Base-by-base conservation (phyloP, 768 basidiomycete genomes). In the Pisolithus marmoratus region DNA sequence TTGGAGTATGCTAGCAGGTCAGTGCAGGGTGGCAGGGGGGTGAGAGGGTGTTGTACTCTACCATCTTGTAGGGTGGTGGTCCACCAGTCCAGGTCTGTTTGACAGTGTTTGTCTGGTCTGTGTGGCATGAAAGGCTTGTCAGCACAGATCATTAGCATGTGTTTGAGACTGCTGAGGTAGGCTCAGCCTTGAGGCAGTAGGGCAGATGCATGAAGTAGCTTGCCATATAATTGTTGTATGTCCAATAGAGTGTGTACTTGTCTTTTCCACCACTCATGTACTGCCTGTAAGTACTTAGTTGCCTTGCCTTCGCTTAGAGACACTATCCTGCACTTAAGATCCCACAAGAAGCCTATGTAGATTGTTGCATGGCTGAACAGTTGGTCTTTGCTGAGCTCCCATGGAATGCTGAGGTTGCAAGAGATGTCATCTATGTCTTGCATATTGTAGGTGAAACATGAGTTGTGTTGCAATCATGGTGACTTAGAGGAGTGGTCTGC, bases 131-230 rank as follows among this genome's bases (percentile, higher is more conserved):
- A 68, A 47, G 72, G 72, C 61, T 53, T 37, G 22, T 66, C 19
- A 44, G 47, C 15, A 49, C 58, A 69, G 5, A 59, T 44, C 4
- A 55, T 60, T 4, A 76, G n/a, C n/a, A n/a, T n/a, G n/a, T n/a
- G n/a, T n/a, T n/a, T n/a, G n/a, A n/a, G n/a, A n/a, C n/a, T n/a
- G 49, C 4, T 26, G 58, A 76, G 67, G 55, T 60, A 24, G 52
- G 76, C 72, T 48, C 76, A 53, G 29, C 45, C 46, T 53, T 73
- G 55, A 78, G 67, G 55, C 71, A 73, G 17, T 76, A 68, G 5
- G 2, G 62, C 50, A 36, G 58, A 63, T 0, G 67, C 53, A 42
- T 77, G 76, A 0, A 72, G 59, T 0, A 78, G 62, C 43, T 77
- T 75, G 1, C 77, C 71, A 48, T 74, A 69, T 0, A 79, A 61